These are phyloP conservation scores for Tuber calosporum DNA, from an alignment of 495 filamentous ascomycete species.

Conservation along the genomic window DNA sequence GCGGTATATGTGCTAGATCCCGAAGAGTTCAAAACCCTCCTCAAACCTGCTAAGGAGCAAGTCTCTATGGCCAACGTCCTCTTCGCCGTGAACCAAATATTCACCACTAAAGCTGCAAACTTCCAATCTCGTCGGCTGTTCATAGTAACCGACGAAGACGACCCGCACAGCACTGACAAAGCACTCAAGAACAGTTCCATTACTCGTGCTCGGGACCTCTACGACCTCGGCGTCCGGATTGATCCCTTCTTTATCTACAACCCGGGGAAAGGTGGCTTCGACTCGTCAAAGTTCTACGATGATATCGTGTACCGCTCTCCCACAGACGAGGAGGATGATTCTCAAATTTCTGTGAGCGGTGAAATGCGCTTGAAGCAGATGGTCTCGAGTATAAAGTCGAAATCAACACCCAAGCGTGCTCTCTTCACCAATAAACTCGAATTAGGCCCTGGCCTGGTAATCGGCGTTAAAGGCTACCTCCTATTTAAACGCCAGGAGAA, in stretches of 20 bases:
- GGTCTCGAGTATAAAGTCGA: conserved; percentile 83
- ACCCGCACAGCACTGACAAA: conserved; percentile 70
- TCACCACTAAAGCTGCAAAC: conserved; percentile 89
- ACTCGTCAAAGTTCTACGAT: conserved; percentile 84
- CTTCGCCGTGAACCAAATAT: conserved; percentile 93
- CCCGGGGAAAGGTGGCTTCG: conserved; percentile 61
- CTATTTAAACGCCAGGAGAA: conserved; percentile 75
- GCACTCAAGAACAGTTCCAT: conserved; percentile 64
- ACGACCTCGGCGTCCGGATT: conserved; percentile 86
- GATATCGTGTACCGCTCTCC: conserved; percentile 70
- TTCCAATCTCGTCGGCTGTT: conserved; percentile 88
- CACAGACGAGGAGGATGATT: conserved; percentile 54
- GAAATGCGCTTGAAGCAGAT: conserved; percentile 74
- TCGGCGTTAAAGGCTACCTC: conserved; percentile 88
- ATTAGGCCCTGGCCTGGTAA: conserved; percentile 72
- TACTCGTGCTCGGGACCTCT: conserved; percentile 85
- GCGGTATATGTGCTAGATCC: conserved; percentile 10
- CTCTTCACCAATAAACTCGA: conserved; percentile 82
- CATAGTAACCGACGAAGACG: conserved; percentile 90
- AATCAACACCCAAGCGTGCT: conserved; percentile 76
- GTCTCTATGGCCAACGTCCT: conserved; percentile 83
- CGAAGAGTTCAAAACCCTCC: conserved; percentile 55
- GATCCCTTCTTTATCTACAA: conserved; percentile 88
- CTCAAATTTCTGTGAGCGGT: conserved; percentile 52
- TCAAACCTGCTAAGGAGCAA: conserved; percentile 58